A percentile compares a stretch with the other conserved stretches of the same genome.
These are phyloP conservation scores for Echinosophora koreensis DNA, from an alignment of 306 rosid species.

Conservation along the genomic window DNA sequence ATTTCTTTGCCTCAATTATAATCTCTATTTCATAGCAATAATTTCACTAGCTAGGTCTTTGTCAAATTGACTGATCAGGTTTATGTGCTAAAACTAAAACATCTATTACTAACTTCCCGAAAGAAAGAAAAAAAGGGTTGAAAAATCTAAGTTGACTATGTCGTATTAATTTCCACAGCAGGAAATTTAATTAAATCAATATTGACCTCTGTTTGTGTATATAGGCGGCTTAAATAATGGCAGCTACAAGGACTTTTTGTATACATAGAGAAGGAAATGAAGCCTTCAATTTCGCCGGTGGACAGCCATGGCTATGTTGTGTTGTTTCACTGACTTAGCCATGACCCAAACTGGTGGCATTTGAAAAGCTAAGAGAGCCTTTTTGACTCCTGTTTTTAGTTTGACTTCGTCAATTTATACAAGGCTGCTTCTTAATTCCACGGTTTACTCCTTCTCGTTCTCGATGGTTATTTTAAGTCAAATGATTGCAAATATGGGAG, in stretches of 20 bases:
- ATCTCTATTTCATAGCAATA: not conserved
- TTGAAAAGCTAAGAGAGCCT: not conserved
- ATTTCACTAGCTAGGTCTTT: not conserved
- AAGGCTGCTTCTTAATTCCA: not conserved
- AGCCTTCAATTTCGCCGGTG: conserved; percentile 43
- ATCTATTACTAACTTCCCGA: not conserved
- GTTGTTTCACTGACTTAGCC: not conserved
- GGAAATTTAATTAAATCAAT: not conserved
- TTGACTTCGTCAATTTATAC: conserved; percentile 32
- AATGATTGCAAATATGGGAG: conserved; percentile 42
- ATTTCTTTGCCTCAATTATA: not conserved
- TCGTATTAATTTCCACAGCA: conserved; percentile 4
- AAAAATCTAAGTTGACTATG: not conserved
- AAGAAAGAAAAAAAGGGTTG: no score
- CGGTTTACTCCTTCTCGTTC: conserved; percentile 2
- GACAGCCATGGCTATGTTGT: not conserved
- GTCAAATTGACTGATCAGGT: not conserved
- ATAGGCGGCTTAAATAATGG: not conserved
- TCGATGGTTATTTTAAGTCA: conserved; percentile 24
- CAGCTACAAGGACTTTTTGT: not conserved
- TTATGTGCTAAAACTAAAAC: not conserved
- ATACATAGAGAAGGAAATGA: not conserved
- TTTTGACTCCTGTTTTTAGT: not conserved
- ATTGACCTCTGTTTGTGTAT: conserved; percentile 20
- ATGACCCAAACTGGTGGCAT: not conserved